These are phyloP conservation scores for Hypholoma sublateritium DNA, from an alignment of 768 basidiomycete species.

Conservation along the genomic window DNA sequence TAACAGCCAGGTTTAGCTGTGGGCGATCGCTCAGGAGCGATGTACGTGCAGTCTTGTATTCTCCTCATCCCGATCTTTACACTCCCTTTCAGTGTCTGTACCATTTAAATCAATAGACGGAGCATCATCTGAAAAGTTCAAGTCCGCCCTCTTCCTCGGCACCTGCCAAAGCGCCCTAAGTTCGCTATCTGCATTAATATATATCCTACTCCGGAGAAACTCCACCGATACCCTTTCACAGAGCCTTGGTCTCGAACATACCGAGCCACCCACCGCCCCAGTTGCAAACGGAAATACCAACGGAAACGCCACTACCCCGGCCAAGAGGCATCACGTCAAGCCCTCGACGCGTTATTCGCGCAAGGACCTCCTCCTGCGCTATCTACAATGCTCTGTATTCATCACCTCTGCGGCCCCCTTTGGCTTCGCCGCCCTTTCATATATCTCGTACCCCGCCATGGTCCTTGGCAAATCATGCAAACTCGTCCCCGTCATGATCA, in stretches of 20 bases:
- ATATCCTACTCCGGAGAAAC: slow-evolving; percentile 66
- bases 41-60: slow-evolving; percentile 44
- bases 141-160: slow-evolving; percentile 82
- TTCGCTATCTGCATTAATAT: slow-evolving; percentile 73
- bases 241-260: slow-evolving; percentile 59
- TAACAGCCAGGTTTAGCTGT: slow-evolving; percentile 47
- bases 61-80: slow-evolving; percentile 3
- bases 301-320: slow-evolving; percentile 24
- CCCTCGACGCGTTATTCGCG: slow-evolving; percentile 35
- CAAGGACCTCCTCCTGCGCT: slow-evolving; percentile 61
- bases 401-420: slow-evolving; percentile 93
- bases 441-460: slow-evolving; percentile 98
- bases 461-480: slow-evolving; percentile 99
- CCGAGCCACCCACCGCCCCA: slow-evolving; percentile 22
- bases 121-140: slow-evolving; percentile 67
- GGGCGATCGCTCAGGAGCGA: slow-evolving; percentile 95
- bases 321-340: slow-evolving; percentile 18
- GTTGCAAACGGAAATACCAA: slow-evolving; percentile 35
- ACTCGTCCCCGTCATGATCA: slow-evolving; percentile 96
- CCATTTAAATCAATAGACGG: slow-evolving; percentile 76
- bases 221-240: slow-evolving; percentile 50
- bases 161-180: slow-evolving; percentile 83
- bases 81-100: slow-evolving; percentile 61
- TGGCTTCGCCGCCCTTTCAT: slow-evolving; percentile 91
- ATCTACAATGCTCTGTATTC: slow-evolving; percentile 83